Percentiles rank a stretch among this genome's conserved stretches.
phyloP scores from a whole-genome alignment of 192 early-diverging fungal species.

The Ramicandelaber brevisporus region DNA sequence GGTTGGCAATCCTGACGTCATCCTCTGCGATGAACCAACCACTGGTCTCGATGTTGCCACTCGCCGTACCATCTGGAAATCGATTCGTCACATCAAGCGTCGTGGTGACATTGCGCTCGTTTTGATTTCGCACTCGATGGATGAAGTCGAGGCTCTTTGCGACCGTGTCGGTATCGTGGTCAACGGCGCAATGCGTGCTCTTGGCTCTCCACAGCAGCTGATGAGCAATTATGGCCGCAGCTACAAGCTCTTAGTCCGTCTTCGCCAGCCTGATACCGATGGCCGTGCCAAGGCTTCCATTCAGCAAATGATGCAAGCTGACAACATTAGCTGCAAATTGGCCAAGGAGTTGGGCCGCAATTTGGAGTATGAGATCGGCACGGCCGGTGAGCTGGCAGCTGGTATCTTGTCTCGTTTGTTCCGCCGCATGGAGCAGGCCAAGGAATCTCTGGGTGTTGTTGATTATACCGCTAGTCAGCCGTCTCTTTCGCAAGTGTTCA shows the following conservation, averaged over 20 bases:
- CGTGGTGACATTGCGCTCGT: slow-evolving; percentile 12
- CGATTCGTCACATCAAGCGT: slow-evolving; percentile 14
- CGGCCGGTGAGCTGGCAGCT: background rate
- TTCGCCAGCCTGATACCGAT: background rate
- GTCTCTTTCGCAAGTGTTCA: slow-evolving; percentile 31
- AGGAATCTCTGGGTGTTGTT: slow-evolving; percentile 8
- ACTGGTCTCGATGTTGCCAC: slow-evolving; percentile 25
- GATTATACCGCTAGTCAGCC: slow-evolving; percentile 32
- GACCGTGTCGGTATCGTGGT: slow-evolving; percentile 19
- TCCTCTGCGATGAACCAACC: slow-evolving; percentile 62
- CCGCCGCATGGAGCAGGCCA: slow-evolving; percentile 12
- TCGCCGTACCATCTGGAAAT: slow-evolving; percentile 21
- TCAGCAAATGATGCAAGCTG: slow-evolving; percentile 3
- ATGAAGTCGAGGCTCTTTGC: slow-evolving; percentile 18
- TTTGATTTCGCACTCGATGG: slow-evolving; percentile 14
- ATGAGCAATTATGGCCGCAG: slow-evolving; percentile 20
- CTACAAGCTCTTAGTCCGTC: slow-evolving; percentile 16
- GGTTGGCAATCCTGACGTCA: slow-evolving; percentile 33
- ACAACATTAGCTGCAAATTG: slow-evolving; percentile 5
- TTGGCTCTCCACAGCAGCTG: slow-evolving; percentile 19
- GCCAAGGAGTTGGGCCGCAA: slow-evolving; percentile 10
- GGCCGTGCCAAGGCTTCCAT: slow-evolving; percentile 1
- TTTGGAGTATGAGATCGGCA: slow-evolving; percentile 12
- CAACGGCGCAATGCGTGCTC: slow-evolving; percentile 15
- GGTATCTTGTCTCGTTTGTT: slow-evolving; percentile 20